Percentiles rank a stretch among this genome's conserved stretches.
phyloP scores from a whole-genome alignment of 106 monocot species.

The Dioscorea alata region DNA sequence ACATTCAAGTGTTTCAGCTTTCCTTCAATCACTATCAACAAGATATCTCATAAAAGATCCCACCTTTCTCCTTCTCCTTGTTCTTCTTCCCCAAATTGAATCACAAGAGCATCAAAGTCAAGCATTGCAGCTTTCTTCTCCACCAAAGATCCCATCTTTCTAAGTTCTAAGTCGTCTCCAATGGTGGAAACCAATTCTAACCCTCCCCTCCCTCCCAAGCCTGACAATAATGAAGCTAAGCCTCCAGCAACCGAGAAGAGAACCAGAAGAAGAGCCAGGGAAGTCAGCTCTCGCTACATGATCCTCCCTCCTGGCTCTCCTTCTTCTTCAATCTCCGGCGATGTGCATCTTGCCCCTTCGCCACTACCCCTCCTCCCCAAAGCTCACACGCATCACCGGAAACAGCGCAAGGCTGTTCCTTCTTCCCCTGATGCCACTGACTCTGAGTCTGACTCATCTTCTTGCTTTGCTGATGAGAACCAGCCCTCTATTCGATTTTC shows the following conservation, averaged over 20 bases:
- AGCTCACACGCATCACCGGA: conserved; percentile 12
- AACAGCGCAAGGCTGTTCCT: conserved; percentile 2
- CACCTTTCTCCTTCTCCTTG: too few species aligned
- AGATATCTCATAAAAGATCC: too few species aligned
- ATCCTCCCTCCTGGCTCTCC: conserved; percentile 11
- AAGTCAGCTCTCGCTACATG: conserved; percentile 89
- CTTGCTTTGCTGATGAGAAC: conserved; percentile 51
- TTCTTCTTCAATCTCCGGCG: background rate
- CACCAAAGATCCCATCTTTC: too few species aligned
- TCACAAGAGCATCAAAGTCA: too few species aligned
- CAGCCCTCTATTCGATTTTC: conserved; percentile 6
- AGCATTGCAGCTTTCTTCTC: too few species aligned
- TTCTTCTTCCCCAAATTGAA: too few species aligned
- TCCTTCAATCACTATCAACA: too few species aligned
- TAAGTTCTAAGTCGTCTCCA: too few species aligned
- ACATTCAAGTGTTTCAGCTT: too few species aligned
- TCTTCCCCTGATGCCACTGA: conserved; percentile 29
- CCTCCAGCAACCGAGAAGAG: conserved; percentile 1
- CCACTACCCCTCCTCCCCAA: conserved; percentile 1
- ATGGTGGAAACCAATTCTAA: too few species aligned
- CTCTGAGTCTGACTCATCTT: conserved; percentile 14
- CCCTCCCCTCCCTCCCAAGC: too few species aligned
- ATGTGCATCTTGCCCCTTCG: background rate
- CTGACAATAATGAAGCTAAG: background rate
- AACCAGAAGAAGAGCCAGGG: conserved; percentile 38